A percentile compares a stretch with the other conserved stretches of the same genome.
Evolutionary conservation across 331 rosid species (phyloP).

Genomic region (Erythrophleum ivorense): DNA sequence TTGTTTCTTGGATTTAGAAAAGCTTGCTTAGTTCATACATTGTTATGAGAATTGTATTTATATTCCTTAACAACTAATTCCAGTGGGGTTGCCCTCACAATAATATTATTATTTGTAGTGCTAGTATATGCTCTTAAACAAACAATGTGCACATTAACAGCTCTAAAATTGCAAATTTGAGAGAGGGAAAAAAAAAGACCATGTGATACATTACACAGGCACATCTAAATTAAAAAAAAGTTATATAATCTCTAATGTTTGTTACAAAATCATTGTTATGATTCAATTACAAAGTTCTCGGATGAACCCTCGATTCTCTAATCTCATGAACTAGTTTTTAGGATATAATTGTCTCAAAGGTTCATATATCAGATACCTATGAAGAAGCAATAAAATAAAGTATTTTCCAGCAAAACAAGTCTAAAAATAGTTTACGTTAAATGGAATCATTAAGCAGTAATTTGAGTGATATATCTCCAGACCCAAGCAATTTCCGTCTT

Average conservation of each 20-base stretch:
- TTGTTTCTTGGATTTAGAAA: no score
- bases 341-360: neutral
- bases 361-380: neutral
- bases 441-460: slow-evolving; percentile 34
- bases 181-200: no score
- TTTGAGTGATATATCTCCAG: slow-evolving; percentile 40
- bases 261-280: neutral
- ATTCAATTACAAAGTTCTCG: neutral
- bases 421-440: slow-evolving; percentile 1
- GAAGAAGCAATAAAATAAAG: neutral
- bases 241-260: no score
- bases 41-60: neutral
- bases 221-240: no score
- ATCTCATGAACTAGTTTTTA: no score
- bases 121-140: neutral
- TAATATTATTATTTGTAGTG: neutral
- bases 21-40: neutral
- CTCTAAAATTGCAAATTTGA: no score
- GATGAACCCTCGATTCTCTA: neutral
- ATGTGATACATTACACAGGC: no score
- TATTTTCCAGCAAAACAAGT: neutral
- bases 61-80: neutral
- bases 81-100: neutral
- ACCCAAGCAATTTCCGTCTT: slow-evolving; percentile 18
- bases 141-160: no score